Base-by-base conservation (phyloP, 768 basidiomycete species). In the Mrakia blollopis region DNA sequence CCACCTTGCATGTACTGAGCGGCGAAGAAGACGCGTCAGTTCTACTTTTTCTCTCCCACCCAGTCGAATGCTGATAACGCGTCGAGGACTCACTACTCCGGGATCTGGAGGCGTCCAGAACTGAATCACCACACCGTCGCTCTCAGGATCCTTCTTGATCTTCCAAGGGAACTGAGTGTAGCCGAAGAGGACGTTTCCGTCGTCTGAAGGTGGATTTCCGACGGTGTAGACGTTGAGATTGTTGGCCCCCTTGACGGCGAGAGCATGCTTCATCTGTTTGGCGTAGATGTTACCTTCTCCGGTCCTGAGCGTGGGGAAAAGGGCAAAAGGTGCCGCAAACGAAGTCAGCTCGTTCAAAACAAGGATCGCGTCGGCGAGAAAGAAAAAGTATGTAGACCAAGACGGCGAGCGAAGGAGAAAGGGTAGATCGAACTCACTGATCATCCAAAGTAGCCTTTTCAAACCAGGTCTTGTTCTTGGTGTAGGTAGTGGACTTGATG, bases 141-240 rank as follows among this genome's bases (percentile, higher is more conserved):
- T 23, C 21, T 63, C 30, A n/a, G 62, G 62, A 14, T 35, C 30
- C 11, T 30, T 16, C 62, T 13, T 14, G 35, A 32, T 28, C 6
- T 5, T 3, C 30, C 30, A 63, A 11, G 62, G 62, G 21, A 37
- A 63, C 18, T 37, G 30, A 21, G 62, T 32, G 30, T 32, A 63
- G 0, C 62, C 62, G 30, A 63, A 21, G 3, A 16, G 11, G 30
- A 30, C n/a, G 28, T 1, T 23, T 3, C 10, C 30, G 30, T 30
- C 18, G 16, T 8, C 30, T 6, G 30, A 1, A 6, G 11, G 13
- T 3, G 1, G 11, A 21, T 25, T 63, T 21, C 32, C 32, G 35
- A 63, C 30, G 62, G 62, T 63, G 35, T 63, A 63, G 30, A 63
- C 62, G 62, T 63, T 63, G 14, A 63, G 62, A 21, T 63, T 37